These are phyloP conservation scores for Penicillium psychrofluorescens DNA, from an alignment of 495 filamentous ascomycete genomes.

Conservation along the genomic window DNA sequence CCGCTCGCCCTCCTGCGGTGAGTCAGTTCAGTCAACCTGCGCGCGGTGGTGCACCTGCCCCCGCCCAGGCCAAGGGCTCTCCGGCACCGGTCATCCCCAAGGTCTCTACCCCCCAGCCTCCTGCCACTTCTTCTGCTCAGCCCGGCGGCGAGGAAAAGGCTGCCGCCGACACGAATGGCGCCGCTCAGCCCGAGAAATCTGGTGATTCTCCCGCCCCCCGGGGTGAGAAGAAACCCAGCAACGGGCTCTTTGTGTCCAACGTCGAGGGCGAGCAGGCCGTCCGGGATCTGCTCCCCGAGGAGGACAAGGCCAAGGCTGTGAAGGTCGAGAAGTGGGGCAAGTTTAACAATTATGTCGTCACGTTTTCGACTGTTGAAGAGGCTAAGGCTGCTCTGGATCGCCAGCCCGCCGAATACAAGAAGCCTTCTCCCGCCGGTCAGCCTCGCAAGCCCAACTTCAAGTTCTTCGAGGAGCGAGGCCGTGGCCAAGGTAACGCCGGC, in stretches of 20 bases:
- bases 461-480: slow-evolving; percentile 63
- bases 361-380: slow-evolving; percentile 70
- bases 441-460: slow-evolving; percentile 68
- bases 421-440: slow-evolving; percentile 52
- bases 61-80: slow-evolving; percentile 35
- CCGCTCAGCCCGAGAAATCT: slow-evolving; percentile 28
- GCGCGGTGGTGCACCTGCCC: slow-evolving; percentile 22
- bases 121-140: slow-evolving; percentile 27
- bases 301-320: slow-evolving; percentile 69
- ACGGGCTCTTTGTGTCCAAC: slow-evolving; percentile 78
- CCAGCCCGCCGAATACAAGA: slow-evolving; percentile 67
- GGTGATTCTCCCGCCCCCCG: slow-evolving; percentile 30
- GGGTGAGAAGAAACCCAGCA: slow-evolving; percentile 50
- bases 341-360: slow-evolving; percentile 73
- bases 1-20: slow-evolving; percentile 18
- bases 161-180: slow-evolving; percentile 29
- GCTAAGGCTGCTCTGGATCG: slow-evolving; percentile 67
- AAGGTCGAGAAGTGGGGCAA: slow-evolving; percentile 72
- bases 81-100: slow-evolving; percentile 48
- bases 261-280: slow-evolving; percentile 70
- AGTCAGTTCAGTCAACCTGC: slow-evolving; percentile 38
- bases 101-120: slow-evolving; percentile 46
- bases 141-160: slow-evolving; percentile 29
- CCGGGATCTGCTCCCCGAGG: slow-evolving; percentile 69
- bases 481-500: slow-evolving; percentile 54